Base-by-base conservation (phyloP, 441 rosid genomes). In the Omphalea diandra region DNA sequence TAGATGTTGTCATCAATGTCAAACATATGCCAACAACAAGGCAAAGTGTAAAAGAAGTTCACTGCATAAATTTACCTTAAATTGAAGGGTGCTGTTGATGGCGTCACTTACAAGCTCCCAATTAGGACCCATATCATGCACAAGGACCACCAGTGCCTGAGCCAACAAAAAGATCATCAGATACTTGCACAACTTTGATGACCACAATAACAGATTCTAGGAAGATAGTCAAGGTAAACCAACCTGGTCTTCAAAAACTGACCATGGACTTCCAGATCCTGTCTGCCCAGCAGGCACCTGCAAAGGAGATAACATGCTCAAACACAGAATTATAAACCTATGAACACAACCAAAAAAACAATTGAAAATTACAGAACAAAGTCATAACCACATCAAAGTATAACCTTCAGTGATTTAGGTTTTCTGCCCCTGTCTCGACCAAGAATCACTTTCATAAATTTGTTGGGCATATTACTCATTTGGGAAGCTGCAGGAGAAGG, bases 31-130 rank as follows among this genome's bases (percentile, higher is more conserved):
- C 7, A 6, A 56, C 10, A 52, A 68, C 1, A 22, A 40, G 35
- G 26, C 10, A 47, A 24, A n/a, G n/a, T n/a, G n/a, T 9, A 10
- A 31, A 38, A 24, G 18, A 17, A 41, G 12, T 27, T 54, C 15
- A n/a, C 18, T 31, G 26, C 47, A 11, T 6, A 43, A 46, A 74
- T 71, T 77, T 75, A 90, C 99, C 97, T 96, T 92, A 61, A 96
- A 90, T 67, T 94, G 94, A 79, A 92, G 86, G 65, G 92, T 85
- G 79, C 88, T 86, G 77, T 94, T 96, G 80, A 96, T 83, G 57
- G 97, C 97, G 83, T 96, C 99, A 79, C 99, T 92, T 52, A 96
- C 88, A 82, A 96, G 97, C 88, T 92, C 99, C 99, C 98, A 96
- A 71, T 92, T 94, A 49, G 97, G 99, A 73, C 99, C 99, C 98